These are phyloP conservation scores for Echeveria elegans DNA, from an alignment of 164 flowering plant species.

Conservation along the genomic window DNA sequence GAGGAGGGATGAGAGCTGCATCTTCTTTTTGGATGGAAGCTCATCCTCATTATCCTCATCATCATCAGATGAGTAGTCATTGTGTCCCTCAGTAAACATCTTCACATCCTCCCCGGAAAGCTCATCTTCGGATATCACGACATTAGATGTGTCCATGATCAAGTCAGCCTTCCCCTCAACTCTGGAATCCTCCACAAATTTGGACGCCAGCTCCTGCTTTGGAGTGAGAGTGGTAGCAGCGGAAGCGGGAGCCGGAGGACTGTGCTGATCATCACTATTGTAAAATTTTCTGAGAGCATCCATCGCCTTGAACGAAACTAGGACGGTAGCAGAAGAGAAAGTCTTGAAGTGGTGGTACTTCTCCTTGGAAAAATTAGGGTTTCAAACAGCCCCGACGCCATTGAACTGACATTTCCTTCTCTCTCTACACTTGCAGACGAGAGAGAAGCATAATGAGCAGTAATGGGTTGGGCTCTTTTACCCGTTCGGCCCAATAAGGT, in stretches of 20 bases:
- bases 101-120: not conserved
- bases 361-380: too few relatives aligned
- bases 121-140: not conserved
- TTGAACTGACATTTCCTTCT: too few relatives aligned
- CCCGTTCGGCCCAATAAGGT: too few relatives aligned
- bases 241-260: not conserved
- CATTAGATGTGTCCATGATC: not conserved
- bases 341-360: too few relatives aligned
- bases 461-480: too few relatives aligned
- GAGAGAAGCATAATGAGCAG: too few relatives aligned
- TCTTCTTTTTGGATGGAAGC: constrained; percentile 52
- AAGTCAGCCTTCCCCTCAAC: not conserved
- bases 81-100: constrained; percentile 17
- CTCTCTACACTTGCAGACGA: too few relatives aligned
- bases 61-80: constrained; percentile 23
- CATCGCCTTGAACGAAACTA: not conserved
- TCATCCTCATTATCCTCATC: constrained; percentile 29
- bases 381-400: too few relatives aligned
- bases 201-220: not conserved
- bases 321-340: not conserved
- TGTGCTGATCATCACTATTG: not conserved
- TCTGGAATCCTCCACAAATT: not conserved
- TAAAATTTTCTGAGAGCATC: not conserved
- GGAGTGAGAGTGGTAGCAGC: not conserved
- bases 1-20: constrained; percentile 27